phyloP scores from a whole-genome alignment of 495 filamentous ascomycete species.

The Hyaloscypha hepaticicola region DNA sequence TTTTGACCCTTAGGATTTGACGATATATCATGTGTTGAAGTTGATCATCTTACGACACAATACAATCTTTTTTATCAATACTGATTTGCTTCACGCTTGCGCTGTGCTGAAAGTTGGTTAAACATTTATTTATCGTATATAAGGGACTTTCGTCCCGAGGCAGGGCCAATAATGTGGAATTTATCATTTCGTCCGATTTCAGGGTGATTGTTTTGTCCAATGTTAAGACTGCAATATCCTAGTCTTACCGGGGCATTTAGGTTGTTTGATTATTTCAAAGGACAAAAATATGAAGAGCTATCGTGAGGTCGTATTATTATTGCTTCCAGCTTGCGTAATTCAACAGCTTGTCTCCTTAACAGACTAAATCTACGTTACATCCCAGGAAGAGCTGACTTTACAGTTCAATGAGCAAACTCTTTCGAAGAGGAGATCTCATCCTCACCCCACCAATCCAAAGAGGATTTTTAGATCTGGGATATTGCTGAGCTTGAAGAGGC shows the following conservation, averaged over 20 bases:
- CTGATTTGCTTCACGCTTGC: neutral
- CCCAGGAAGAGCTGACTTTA: neutral
- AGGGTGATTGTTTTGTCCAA: neutral
- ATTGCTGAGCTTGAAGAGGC: neutral
- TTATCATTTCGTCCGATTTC: too few species aligned
- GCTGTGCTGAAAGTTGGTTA: neutral
- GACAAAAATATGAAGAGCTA: too few species aligned
- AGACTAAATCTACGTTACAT: neutral
- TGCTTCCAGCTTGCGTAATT: neutral
- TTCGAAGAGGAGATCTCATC: neutral
- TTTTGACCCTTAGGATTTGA: slow-evolving; percentile 4
- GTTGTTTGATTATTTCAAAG: neutral
- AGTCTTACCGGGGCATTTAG: neutral
- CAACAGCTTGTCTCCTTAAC: too few species aligned
- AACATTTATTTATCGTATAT: neutral
- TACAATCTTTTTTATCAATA: neutral
- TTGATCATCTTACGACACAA: neutral
- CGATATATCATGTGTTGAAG: neutral
- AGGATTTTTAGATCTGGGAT: neutral
- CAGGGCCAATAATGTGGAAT: neutral
- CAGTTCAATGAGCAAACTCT: neutral
- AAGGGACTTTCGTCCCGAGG: neutral
- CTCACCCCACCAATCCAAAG: neutral
- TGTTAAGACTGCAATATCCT: neutral
- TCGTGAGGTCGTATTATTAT: too few species aligned